Evolutionary conservation across 768 basidiomycete species (phyloP).

Genomic region (Boletales sp.): DNA sequence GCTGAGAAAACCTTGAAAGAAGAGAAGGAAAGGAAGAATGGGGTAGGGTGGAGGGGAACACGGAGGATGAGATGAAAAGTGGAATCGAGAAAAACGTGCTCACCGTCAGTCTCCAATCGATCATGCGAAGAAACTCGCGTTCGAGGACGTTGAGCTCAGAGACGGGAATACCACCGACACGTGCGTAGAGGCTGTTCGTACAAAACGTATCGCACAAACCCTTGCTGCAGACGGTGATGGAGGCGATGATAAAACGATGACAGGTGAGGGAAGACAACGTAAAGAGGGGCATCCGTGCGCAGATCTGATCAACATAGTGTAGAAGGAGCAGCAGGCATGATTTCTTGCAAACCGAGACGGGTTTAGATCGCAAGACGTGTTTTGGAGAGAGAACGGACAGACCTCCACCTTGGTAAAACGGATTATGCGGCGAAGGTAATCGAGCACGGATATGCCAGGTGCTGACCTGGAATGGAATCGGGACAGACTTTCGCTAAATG

Average conservation of each 20-base stretch:
- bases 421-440: constrained; percentile 93
- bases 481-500: constrained; percentile 76
- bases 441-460: constrained; percentile 82
- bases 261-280: constrained; percentile 94
- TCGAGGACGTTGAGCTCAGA: constrained; percentile 93
- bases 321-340: constrained; percentile 78
- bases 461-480: constrained; percentile 95
- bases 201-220: constrained; percentile 95
- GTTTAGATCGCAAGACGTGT: constrained; percentile 7
- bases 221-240: constrained; percentile 90
- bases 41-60: constrained; percentile 8
- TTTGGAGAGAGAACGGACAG: constrained; percentile 18
- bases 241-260: constrained; percentile 95
- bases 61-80: constrained; percentile 2
- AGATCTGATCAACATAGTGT: constrained; percentile 93
- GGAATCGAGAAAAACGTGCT: constrained; percentile 38
- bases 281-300: constrained; percentile 81
- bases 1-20: constrained; percentile 3
- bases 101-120: constrained; percentile 95
- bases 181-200: constrained; percentile 92
- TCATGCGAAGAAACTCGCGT: constrained; percentile 85
- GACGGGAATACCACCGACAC: constrained; percentile 91
- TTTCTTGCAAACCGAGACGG: constrained; percentile 43
- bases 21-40: constrained; percentile 5
- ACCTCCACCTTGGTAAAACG: constrained; percentile 96